phyloP scores from a whole-genome alignment of 139 green algal species.

The Zygnema cylindricum region DNA sequence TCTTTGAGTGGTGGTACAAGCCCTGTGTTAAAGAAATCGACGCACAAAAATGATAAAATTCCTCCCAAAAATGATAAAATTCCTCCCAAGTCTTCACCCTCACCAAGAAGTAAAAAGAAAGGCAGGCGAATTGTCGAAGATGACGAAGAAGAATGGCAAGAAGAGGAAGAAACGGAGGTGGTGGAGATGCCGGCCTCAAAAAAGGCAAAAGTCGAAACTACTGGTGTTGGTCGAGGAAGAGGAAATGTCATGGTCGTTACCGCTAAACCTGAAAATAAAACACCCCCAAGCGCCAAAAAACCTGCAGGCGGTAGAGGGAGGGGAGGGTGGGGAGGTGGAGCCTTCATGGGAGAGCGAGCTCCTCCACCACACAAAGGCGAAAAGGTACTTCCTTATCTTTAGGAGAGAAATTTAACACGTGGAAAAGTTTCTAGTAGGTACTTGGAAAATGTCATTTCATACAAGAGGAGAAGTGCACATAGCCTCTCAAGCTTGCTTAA shows the following conservation, averaged over 20 bases:
- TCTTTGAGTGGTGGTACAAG: no score
- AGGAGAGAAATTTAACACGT: no score
- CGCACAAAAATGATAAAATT: background rate
- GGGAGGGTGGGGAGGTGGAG: slow-evolving; percentile 44
- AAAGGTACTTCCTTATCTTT: slow-evolving; percentile 37
- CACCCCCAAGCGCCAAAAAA: background rate
- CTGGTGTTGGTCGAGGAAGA: background rate
- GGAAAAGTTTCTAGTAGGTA: slow-evolving; percentile 17
- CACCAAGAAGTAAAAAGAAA: background rate
- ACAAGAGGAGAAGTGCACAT: background rate
- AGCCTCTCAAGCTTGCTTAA: background rate
- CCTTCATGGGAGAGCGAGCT: slow-evolving; percentile 36
- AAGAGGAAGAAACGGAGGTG: background rate
- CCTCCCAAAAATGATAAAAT: no score
- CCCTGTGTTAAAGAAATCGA: background rate
- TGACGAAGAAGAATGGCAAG: background rate
- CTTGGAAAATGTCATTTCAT: background rate
- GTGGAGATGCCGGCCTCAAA: slow-evolving; percentile 9
- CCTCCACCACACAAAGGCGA: slow-evolving; percentile 58
- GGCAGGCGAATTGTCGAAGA: background rate
- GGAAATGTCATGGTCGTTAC: background rate
- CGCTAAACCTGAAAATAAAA: background rate
- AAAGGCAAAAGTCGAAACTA: background rate
- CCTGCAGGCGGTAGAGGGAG: slow-evolving; percentile 32
- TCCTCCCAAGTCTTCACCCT: background rate